A percentile compares a stretch with the other conserved stretches of the same genome.
These are phyloP conservation scores for Solanum bukasovii DNA, from an alignment of 257 asterid species.

Conservation along the genomic window DNA sequence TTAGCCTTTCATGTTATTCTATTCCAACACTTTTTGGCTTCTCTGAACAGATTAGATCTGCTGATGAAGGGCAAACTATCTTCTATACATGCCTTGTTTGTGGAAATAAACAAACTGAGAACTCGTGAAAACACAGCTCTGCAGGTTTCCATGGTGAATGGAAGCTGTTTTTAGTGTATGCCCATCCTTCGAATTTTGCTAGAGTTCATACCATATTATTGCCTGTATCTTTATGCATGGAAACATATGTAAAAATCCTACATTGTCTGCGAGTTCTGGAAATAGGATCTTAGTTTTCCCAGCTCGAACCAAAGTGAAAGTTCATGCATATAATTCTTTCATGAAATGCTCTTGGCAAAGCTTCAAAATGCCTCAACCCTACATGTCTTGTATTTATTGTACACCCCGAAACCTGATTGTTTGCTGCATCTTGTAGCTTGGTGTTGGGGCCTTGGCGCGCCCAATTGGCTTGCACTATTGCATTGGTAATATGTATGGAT, in stretches of 20 bases:
- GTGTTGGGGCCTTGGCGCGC: background rate
- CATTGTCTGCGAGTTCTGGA: background rate
- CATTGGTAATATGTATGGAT: background rate
- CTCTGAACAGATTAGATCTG: slow-evolving; percentile 67
- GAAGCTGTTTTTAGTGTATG: background rate
- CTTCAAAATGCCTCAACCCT: background rate
- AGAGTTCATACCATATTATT: background rate
- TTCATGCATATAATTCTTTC: background rate
- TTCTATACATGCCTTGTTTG: slow-evolving; percentile 80
- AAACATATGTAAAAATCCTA: background rate
- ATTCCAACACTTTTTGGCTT: background rate
- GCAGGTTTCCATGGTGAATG: background rate
- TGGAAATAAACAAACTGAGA: slow-evolving; percentile 66
- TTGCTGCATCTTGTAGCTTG: background rate
- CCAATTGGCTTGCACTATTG: background rate
- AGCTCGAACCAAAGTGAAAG: background rate
- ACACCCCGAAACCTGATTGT: background rate
- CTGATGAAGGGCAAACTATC: slow-evolving; percentile 97
- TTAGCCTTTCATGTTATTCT: background rate
- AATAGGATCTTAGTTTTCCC: background rate
- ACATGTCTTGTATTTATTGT: background rate
- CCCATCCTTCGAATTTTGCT: background rate
- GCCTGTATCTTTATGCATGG: background rate
- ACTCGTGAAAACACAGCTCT: slow-evolving; percentile 27
- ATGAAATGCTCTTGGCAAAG: background rate